These are phyloP conservation scores for Paulownia fortunei DNA, from an alignment of 257 asterid species.

Conservation along the genomic window DNA sequence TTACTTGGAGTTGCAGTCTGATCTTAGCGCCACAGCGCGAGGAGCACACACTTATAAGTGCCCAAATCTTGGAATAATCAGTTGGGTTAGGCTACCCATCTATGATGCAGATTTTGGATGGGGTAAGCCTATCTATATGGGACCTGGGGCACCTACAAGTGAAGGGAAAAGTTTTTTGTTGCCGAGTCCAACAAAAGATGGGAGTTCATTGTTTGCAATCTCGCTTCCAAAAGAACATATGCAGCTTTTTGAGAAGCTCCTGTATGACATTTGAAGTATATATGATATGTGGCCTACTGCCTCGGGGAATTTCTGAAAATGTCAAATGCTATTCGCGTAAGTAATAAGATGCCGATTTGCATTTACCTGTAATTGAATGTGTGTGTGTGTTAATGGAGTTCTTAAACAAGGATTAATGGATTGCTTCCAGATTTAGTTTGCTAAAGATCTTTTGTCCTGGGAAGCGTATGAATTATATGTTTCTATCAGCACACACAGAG, in stretches of 20 bases:
- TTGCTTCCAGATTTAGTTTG: no score
- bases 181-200: constrained; percentile 52
- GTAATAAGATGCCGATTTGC: no score
- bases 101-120: constrained; percentile 79
- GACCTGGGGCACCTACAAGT: constrained; percentile 54
- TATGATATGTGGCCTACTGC: no score
- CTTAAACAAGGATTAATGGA: no score
- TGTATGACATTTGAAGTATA: constrained; percentile 39
- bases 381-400: no score
- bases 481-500: no score
- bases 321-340: no score
- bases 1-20: constrained; percentile 63
- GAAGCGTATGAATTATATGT: no score
- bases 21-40: constrained; percentile 44
- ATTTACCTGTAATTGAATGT: no score
- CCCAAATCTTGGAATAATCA: constrained; percentile 62
- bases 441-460: no score
- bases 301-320: no score
- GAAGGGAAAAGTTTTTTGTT: constrained; percentile 60
- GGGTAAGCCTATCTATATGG: constrained; percentile 64
- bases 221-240: constrained; percentile 56
- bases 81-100: constrained; percentile 65
- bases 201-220: constrained; percentile 50
- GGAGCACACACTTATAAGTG: constrained; percentile 50
- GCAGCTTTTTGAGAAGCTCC: constrained; percentile 53